A percentile compares a stretch with the other conserved stretches of the same genome.
Conservation (phyloP, 129 eudicot genomes). For the Heracleum sosnowskyi region DNA sequence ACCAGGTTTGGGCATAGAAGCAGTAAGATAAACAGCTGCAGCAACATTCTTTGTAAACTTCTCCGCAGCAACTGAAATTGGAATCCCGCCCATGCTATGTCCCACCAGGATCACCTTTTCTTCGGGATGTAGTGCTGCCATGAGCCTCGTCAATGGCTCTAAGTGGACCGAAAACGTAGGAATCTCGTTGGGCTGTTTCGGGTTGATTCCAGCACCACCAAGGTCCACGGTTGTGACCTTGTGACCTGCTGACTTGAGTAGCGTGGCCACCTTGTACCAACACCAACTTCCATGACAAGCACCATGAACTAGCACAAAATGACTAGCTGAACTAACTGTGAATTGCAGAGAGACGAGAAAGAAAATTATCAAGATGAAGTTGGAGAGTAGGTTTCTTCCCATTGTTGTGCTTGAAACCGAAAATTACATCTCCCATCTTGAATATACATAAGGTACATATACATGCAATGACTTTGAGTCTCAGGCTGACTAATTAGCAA, state of each 20-base stretch:
- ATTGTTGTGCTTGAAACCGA: not conserved
- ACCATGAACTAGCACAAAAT: conserved; percentile 37
- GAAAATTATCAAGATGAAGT: not conserved
- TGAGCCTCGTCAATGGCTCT: conserved; percentile 21
- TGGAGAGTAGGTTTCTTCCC: not conserved
- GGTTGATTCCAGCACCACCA: conserved; percentile 31
- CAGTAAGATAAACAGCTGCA: conserved; percentile 23
- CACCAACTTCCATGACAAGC: conserved; percentile 33
- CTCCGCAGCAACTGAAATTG: conserved; percentile 27
- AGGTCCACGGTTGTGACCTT: conserved; percentile 26
- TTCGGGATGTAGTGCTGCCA: conserved; percentile 19
- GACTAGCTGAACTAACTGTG: not conserved
- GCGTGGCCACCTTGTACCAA: conserved; percentile 30
- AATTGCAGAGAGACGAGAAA: not conserved
- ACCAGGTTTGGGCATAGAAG: conserved; percentile 17
- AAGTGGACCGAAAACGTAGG: conserved; percentile 16
- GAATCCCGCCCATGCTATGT: conserved; percentile 20
- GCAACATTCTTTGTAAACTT: conserved; percentile 14
- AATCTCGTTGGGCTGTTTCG: conserved; percentile 12
- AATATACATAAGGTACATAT: too few species aligned
- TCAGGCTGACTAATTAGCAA: conserved; percentile 16
- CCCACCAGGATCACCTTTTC: conserved; percentile 33
- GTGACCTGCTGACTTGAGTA: conserved; percentile 23
- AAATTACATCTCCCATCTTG: too few species aligned
- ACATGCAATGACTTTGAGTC: not conserved